Conservation (phyloP, 352 stramenopile genomes). For the Pythium phragmiticola region DNA sequence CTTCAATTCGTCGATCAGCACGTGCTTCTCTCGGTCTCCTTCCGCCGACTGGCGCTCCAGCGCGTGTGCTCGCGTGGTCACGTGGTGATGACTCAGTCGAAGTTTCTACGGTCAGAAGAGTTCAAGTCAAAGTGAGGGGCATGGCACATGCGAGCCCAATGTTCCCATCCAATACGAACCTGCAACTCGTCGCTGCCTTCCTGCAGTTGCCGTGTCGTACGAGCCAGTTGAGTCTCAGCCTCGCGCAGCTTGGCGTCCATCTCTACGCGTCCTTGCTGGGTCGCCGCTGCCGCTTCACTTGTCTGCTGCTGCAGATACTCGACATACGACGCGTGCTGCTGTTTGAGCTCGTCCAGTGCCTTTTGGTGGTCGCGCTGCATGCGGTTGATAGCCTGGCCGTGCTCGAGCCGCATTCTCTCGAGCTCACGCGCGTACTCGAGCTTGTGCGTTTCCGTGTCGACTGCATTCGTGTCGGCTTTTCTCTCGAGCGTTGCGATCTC, state of each 20-base stretch:
- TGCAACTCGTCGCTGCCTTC: conserved; percentile 40
- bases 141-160: neutral
- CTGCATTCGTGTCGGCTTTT: conserved; percentile 34
- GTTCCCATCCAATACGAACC: conserved; percentile 18
- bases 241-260: conserved; percentile 40
- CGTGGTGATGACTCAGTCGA: conserved; percentile 14
- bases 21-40: conserved; percentile 29
- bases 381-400: conserved; percentile 35
- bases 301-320: conserved; percentile 54
- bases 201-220: conserved; percentile 44
- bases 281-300: conserved; percentile 25
- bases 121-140: neutral
- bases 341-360: conserved; percentile 43
- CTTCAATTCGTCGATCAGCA: conserved; percentile 31
- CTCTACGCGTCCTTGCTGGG: conserved; percentile 28
- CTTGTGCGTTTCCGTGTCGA: conserved; percentile 41
- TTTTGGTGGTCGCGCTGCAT: conserved; percentile 48
- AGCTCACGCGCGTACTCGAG: conserved; percentile 44
- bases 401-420: conserved; percentile 40
- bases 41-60: conserved; percentile 25
- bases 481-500: conserved; percentile 40
- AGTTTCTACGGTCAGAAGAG: neutral
- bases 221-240: conserved; percentile 32
- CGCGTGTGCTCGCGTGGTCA: conserved; percentile 8
- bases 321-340: conserved; percentile 41